These are phyloP conservation scores for Fusarium udum DNA, from an alignment of 2,329 filamentous ascomycete species.

Conservation along the genomic window DNA sequence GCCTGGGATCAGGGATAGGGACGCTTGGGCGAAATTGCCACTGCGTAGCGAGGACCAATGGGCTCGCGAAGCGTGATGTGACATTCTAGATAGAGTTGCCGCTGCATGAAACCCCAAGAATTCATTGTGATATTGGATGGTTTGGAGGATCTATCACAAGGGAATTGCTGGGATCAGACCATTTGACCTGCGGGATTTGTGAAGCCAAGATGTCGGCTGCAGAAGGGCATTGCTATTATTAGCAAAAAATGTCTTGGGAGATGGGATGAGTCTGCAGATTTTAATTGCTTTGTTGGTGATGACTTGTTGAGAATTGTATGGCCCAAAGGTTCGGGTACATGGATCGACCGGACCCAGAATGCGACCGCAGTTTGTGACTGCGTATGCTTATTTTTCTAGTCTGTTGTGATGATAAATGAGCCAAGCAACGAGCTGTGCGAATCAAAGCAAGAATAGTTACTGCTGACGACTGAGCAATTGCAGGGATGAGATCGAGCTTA, in stretches of 20 bases:
- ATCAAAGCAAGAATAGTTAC: neutral
- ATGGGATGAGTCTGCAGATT: neutral
- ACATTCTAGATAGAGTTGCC: constrained; percentile 21
- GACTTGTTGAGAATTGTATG: neutral
- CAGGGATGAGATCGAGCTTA: constrained; percentile 2
- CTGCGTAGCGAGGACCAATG: neutral
- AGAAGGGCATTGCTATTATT: constrained; percentile 11
- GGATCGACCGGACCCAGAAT: constrained; percentile 16
- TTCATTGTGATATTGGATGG: neutral
- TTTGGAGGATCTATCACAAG: neutral
- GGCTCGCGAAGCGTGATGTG: constrained; percentile 1
- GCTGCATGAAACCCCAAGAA: constrained; percentile 16
- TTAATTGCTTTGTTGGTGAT: neutral
- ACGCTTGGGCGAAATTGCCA: neutral
- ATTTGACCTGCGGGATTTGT: constrained; percentile 1
- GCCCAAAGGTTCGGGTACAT: neutral
- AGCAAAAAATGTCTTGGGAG: constrained; percentile 1
- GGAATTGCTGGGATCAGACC: constrained; percentile 5
- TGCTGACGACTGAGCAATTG: neutral
- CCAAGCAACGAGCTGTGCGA: neutral
- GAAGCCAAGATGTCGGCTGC: constrained; percentile 6
- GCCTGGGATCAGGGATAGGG: neutral
- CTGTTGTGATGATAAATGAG: neutral
- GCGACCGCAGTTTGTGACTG: neutral
- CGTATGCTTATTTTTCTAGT: neutral